Base-by-base conservation (phyloP, 306 rosid species). In the Cicer bijugum region DNA sequence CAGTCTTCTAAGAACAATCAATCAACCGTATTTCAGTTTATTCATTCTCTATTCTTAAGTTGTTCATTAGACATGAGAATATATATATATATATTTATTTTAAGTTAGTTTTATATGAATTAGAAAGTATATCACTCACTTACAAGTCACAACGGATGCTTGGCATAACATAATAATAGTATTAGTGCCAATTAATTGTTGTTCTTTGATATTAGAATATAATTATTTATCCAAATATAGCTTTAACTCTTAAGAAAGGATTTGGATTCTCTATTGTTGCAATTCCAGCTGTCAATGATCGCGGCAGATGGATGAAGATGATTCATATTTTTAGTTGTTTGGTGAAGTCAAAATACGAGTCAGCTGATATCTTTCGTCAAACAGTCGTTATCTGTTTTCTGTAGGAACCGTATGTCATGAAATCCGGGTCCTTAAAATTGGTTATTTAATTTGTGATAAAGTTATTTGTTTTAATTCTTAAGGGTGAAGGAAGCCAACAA, bases 51-150 rank as follows among this genome's bases (percentile, higher is more conserved):
- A 9, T 43, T 47, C 64, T 39, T 12, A 75, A 51, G 23, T 44
- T 66, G 20, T 53, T 19, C 11, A 14, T 10, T 40, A 19, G 8
- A 23, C 1, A 12, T 55, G 44, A 39, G n/a, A 66, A n/a, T 40
- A 12, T 43, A 20, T 20, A 20, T 20, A 20, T 1, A 20, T 20
- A 20, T 20, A 20, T 20, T 20, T 20, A 20, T 20, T 20, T 89
- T 0, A 91, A 93, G 85, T 93, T 93, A 28, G 33, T 28, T 28
- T 28, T 28, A 28, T 28, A 28, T 28, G 33, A 28, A 28, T 28
- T 28, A 28, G 4, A 28, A 28, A 28, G 33, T 28, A 28, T 28
- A 28, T 28, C 33, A 28, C 33, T 28, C 33, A 28, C 33, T 28
- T 28, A 28, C 33, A 28, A 28, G 33, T 28, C 33, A 28, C 33